Conservation (phyloP, 495 filamentous ascomycete genomes). For the Filosporella fistucella region DNA sequence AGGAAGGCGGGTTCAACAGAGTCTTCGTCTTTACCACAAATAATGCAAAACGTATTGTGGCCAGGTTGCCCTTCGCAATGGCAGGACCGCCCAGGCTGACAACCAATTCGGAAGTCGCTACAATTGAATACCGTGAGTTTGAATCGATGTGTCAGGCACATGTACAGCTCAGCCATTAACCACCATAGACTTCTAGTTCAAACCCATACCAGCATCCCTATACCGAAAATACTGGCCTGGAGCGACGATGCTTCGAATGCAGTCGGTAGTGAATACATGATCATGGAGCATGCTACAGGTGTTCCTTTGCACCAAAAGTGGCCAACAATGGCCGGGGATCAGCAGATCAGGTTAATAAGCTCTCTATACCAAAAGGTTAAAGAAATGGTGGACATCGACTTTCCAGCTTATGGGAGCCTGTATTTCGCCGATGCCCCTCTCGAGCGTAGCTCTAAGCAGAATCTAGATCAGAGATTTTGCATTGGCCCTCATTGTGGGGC, state of each 20-base stretch:
- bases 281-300: conserved; percentile 37
- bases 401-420: conserved; percentile 40
- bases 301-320: conserved; percentile 33
- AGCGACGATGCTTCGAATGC: conserved; percentile 29
- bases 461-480: conserved; percentile 32
- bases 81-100: conserved; percentile 32
- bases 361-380: conserved; percentile 25
- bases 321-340: conserved; percentile 31
- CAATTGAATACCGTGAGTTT: conserved; percentile 37
- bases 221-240: conserved; percentile 39
- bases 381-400: conserved; percentile 33
- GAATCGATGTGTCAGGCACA: not conserved
- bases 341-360: conserved; percentile 35
- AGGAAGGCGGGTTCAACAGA: conserved; percentile 38
- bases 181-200: conserved; percentile 25
- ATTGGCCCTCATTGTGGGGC: conserved; percentile 37
- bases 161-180: too few relatives aligned
- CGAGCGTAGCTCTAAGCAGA: conserved; percentile 22
- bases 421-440: conserved; percentile 21
- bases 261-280: conserved; percentile 41
- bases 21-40: conserved; percentile 38
- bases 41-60: conserved; percentile 31
- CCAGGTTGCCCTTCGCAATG: conserved; percentile 31
- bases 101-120: conserved; percentile 42
- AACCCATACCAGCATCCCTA: conserved; percentile 31